phyloP scores from a whole-genome alignment of 805 yeast genomes.

The Zygotorulaspora florentina region DNA sequence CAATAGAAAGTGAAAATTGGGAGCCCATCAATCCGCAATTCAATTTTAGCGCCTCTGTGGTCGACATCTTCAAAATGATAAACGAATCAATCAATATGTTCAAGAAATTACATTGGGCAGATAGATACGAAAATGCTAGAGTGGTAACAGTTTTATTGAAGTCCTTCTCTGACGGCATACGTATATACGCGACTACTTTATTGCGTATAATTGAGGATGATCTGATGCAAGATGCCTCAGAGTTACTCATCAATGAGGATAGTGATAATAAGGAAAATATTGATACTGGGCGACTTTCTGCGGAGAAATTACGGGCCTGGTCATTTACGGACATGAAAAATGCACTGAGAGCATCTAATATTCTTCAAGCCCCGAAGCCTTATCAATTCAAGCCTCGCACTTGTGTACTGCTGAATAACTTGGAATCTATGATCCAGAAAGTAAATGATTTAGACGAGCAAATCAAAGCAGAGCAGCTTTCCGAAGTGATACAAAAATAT shows the following conservation, averaged over 20 bases:
- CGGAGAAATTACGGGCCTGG: slow-evolving; percentile 40
- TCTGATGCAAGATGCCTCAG: slow-evolving; percentile 23
- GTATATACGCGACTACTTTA: slow-evolving; percentile 43
- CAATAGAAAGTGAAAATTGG: slow-evolving; percentile 56
- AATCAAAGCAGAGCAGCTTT: slow-evolving; percentile 55
- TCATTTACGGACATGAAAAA: slow-evolving; percentile 48
- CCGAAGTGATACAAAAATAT: slow-evolving; percentile 37
- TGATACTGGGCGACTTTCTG: slow-evolving; percentile 34
- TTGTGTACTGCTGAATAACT: slow-evolving; percentile 72
- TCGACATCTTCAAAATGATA: slow-evolving; percentile 63
- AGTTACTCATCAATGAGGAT: slow-evolving; percentile 12
- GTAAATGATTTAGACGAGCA: slow-evolving; percentile 50
- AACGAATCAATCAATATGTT: slow-evolving; percentile 56
- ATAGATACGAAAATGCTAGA: slow-evolving; percentile 58
- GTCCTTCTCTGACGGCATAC: slow-evolving; percentile 57
- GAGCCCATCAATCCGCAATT: slow-evolving; percentile 46
- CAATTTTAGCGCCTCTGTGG: slow-evolving; percentile 54
- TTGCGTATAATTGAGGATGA: slow-evolving; percentile 41
- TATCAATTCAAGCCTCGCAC: slow-evolving; percentile 56
- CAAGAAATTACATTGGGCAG: slow-evolving; percentile 58
- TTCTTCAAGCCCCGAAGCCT: slow-evolving; percentile 44
- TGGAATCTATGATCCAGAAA: slow-evolving; percentile 49
- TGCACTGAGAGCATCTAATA: slow-evolving; percentile 41
- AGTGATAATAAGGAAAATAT: slow-evolving; percentile 14
- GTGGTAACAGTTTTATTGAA: slow-evolving; percentile 58